Evolutionary conservation across 2,329 filamentous ascomycete species (phyloP).

Genomic region (Fusarium cicatricum): DNA sequence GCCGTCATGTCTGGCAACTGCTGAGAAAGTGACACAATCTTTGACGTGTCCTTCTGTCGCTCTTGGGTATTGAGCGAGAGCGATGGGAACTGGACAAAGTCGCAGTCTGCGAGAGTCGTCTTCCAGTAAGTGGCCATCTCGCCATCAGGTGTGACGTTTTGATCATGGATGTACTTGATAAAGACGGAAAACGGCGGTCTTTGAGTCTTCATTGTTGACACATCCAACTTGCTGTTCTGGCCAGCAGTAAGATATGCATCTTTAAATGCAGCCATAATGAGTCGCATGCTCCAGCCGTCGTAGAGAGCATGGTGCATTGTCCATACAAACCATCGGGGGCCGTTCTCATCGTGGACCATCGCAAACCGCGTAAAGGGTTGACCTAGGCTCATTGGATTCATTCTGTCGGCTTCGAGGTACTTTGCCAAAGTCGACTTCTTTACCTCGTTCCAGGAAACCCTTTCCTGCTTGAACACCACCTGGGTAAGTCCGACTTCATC

Average conservation of each 20-base stretch:
- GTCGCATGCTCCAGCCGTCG: slow-evolving; percentile 40
- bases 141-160: too few species aligned
- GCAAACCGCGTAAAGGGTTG: slow-evolving; percentile 8
- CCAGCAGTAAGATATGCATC: not conserved
- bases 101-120: not conserved
- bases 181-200: too few species aligned
- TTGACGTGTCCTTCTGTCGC: not conserved
- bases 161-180: too few species aligned
- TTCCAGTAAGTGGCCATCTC: not conserved
- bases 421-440: not conserved
- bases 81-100: not conserved
- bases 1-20: slow-evolving; percentile 52
- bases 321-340: slow-evolving; percentile 31
- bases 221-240: too few species aligned
- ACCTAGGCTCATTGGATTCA: slow-evolving; percentile 11
- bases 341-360: not conserved
- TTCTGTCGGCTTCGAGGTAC: slow-evolving; percentile 5
- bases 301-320: slow-evolving; percentile 43
- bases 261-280: not conserved
- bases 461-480: slow-evolving; percentile 6
- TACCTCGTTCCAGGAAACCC: slow-evolving; percentile 4
- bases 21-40: not conserved
- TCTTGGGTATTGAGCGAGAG: not conserved
- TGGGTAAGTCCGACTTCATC: slow-evolving; percentile 14
- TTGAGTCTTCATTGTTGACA: too few species aligned